Base-by-base conservation (phyloP, 257 asterid species). In the Solanum gracilifrons region DNA sequence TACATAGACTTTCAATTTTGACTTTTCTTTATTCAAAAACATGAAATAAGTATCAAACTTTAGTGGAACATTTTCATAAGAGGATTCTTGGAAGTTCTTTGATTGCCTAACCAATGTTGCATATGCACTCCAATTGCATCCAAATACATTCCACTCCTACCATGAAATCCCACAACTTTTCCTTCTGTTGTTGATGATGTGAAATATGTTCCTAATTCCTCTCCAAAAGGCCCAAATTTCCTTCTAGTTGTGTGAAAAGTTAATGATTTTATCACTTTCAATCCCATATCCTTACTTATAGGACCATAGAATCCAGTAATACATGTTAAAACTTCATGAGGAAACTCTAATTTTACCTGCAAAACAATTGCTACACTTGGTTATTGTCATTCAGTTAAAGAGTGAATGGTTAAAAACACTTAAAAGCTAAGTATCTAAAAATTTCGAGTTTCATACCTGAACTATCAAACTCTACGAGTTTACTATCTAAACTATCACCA, bases 41-140 rank as follows among this genome's bases (percentile, higher is more conserved):
- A 18, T 23, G 5, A 77, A 80, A 48, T 74, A 74, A 41, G 21
- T 80, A 46, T 46, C 6, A 46, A 80, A 37, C 35, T 76, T 90
- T 89, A 92, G 74, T 90, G 85, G 88, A 96, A 94, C 13, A 91
- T 85, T 64, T 93, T 95, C 92, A 31, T 88, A 7, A 92, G 75
- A 84, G 95, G 90, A 27, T 91, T 88, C 90, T 87, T 93, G 20
- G 93, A 36, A 20, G 89, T 32, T 90, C 69, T 94, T 7, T 93
- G 93, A 90, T 93, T 92, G 46, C 97, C 99, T 84, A 94, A 77
- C 99, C 98, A 96, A 69, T 96, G 99, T 83, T 95, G 98, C 98
- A 93, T 94, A 84, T 96, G 99, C 23, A 96, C 96, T 74, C 99
- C 98, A 74, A 96, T 92, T 31, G 99, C 99, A 60, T 94, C 98